Evolutionary conservation across 208 protist genomes (phyloP).

Genomic region (Leishmania braziliensis): DNA sequence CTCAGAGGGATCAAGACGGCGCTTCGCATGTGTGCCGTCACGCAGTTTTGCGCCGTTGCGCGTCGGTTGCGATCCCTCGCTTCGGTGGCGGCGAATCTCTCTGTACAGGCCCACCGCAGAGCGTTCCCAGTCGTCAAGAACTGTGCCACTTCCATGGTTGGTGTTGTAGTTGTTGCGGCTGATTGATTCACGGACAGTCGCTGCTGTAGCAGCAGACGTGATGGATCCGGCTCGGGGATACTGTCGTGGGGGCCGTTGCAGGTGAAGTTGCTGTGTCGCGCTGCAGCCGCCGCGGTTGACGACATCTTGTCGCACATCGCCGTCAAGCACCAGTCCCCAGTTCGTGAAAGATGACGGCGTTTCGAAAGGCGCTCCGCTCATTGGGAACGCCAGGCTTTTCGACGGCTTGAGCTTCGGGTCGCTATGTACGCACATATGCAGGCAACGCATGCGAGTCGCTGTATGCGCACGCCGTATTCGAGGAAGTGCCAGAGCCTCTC

Average conservation of each 20-base stretch:
- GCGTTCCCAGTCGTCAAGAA: conserved; percentile 13
- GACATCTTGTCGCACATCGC: background rate
- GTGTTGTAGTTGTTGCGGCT: background rate
- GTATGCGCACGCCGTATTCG: background rate
- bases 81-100: conserved; percentile 12
- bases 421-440: background rate
- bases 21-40: background rate
- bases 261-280: background rate
- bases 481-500: background rate
- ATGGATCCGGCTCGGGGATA: background rate
- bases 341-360: background rate
- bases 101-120: conserved; percentile 15
- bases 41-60: background rate
- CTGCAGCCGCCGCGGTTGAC: background rate
- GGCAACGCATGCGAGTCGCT: background rate
- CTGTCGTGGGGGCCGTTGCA: background rate
- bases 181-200: background rate
- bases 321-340: conserved; percentile 19
- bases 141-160: background rate
- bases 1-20: background rate
- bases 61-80: background rate
- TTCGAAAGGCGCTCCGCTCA: background rate
- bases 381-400: background rate
- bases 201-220: background rate
- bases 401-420: background rate